A percentile compares a stretch with the other conserved stretches of the same genome.
Evolutionary conservation across 1,139 yeast genomes (phyloP).

Genomic region (Blastobotrys malaysiensis): DNA sequence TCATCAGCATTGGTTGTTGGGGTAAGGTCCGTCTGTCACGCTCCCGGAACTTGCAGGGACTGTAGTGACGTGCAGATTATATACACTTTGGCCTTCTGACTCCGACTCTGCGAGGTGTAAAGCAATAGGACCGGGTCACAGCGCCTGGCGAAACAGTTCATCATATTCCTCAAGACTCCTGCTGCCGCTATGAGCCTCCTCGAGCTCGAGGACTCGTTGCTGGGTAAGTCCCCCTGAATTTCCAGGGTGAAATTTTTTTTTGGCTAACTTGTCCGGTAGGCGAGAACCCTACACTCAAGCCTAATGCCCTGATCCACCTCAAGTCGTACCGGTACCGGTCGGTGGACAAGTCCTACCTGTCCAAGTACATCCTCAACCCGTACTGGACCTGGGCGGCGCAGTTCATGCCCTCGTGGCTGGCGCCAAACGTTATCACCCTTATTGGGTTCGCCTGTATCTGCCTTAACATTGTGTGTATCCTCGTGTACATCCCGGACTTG

Average conservation of each 20-base stretch:
- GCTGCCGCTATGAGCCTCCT: conserved; percentile 8
- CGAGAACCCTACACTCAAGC: conserved; percentile 22
- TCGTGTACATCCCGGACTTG: conserved; percentile 57
- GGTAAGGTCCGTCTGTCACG: not conserved
- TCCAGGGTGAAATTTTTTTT: not conserved
- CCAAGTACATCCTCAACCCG: conserved; percentile 58
- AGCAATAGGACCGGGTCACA: not conserved
- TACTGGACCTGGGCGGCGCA: conserved; percentile 68
- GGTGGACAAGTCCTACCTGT: conserved; percentile 63
- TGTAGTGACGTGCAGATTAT: too few species aligned
- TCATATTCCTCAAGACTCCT: not conserved
- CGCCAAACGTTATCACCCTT: conserved; percentile 71
- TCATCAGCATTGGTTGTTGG: too few species aligned
- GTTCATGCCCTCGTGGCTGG: conserved; percentile 67
- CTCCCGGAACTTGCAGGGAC: not conserved
- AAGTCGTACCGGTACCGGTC: conserved; percentile 35
- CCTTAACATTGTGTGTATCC: conserved; percentile 47
- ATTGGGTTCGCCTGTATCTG: conserved; percentile 59
- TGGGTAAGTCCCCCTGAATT: conserved; percentile 4
- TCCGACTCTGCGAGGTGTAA: not conserved
- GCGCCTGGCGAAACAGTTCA: not conserved
- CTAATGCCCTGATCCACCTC: conserved; percentile 22
- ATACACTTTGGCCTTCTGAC: too few species aligned
- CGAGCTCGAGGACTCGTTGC: conserved; percentile 10
- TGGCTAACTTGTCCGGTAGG: conserved; percentile 8